Evolutionary conservation across 2,329 filamentous ascomycete species (phyloP).

Genomic region (Blastomyces gilchristii): DNA sequence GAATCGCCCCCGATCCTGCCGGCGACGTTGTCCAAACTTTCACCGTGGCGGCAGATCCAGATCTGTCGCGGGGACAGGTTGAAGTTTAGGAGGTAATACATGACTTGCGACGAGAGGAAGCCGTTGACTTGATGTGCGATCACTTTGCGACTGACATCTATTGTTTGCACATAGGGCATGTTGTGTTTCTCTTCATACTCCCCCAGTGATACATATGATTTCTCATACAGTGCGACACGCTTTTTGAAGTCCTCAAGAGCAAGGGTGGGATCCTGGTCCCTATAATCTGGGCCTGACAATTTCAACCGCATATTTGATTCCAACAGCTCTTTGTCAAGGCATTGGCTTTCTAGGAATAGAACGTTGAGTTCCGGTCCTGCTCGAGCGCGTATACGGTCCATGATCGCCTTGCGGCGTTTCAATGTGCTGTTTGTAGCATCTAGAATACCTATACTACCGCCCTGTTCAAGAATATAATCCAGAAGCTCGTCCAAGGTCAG

Average conservation of each 20-base stretch:
- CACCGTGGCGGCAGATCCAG: slow-evolving; percentile 93
- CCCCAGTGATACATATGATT: slow-evolving; percentile 82
- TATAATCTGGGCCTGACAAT: slow-evolving; percentile 90
- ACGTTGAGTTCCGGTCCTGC: slow-evolving; percentile 81
- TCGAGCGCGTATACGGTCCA: slow-evolving; percentile 68
- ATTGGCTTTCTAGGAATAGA: slow-evolving; percentile 90
- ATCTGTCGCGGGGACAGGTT: slow-evolving; percentile 92
- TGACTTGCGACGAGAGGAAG: slow-evolving; percentile 83
- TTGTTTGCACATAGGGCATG: slow-evolving; percentile 95
- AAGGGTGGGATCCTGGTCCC: slow-evolving; percentile 76
- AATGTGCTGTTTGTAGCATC: slow-evolving; percentile 97
- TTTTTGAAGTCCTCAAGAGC: slow-evolving; percentile 86
- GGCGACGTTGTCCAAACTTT: slow-evolving; percentile 75
- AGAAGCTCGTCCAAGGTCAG: slow-evolving; percentile 86
- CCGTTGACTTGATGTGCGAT: slow-evolving; percentile 83
- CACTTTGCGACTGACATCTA: slow-evolving; percentile 91
- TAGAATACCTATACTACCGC: slow-evolving; percentile 85
- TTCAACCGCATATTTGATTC: slow-evolving; percentile 97
- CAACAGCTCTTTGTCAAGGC: slow-evolving; percentile 69
- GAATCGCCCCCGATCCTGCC: slow-evolving; percentile 91
- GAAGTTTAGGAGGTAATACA: slow-evolving; percentile 93
- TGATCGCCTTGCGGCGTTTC: slow-evolving; percentile 69
- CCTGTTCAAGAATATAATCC: slow-evolving; percentile 72
- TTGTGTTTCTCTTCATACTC: slow-evolving; percentile 82
- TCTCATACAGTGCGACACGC: slow-evolving; percentile 85